Evolutionary conservation across 1,139 yeast species (phyloP).

Genomic region (Zygosaccharomyces pseudobailii): DNA sequence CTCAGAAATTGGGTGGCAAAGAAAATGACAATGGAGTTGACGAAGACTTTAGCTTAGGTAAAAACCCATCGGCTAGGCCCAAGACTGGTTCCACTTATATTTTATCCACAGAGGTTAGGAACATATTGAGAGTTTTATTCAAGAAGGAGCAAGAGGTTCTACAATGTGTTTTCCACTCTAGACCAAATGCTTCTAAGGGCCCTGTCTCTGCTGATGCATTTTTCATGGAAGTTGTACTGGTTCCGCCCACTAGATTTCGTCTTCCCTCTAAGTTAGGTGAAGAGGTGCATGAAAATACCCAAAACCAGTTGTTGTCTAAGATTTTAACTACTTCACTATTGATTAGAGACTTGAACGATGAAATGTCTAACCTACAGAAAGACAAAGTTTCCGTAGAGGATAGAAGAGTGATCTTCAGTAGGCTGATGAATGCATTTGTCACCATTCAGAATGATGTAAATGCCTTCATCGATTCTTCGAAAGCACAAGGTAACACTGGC

Average conservation of each 20-base stretch:
- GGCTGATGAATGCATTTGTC: constrained; percentile 92
- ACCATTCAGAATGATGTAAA: constrained; percentile 93
- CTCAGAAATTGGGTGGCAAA: constrained; percentile 25
- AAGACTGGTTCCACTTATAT: constrained; percentile 78
- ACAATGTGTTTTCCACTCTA: constrained; percentile 66
- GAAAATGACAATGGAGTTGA: constrained; percentile 28
- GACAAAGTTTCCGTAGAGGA: constrained; percentile 62
- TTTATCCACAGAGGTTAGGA: constrained; percentile 80
- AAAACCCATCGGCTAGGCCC: constrained; percentile 45
- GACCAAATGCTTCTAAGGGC: constrained; percentile 53
- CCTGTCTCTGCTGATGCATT: constrained; percentile 76
- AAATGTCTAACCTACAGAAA: constrained; percentile 56
- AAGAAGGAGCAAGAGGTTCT: constrained; percentile 60
- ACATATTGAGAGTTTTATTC: constrained; percentile 71
- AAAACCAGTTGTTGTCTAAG: constrained; percentile 80
- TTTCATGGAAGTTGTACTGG: constrained; percentile 80
- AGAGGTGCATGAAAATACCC: constrained; percentile 90
- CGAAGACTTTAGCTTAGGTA: constrained; percentile 31
- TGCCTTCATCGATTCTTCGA: constrained; percentile 87
- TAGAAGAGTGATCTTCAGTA: constrained; percentile 72
- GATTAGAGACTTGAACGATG: constrained; percentile 86
- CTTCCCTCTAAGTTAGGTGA: constrained; percentile 96
- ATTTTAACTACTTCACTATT: constrained; percentile 73
- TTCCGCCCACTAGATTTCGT: constrained; percentile 95
- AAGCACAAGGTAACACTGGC: constrained; percentile 65